These are phyloP conservation scores for Protomyces inundatus DNA, from an alignment of 1,139 yeast genomes.

Conservation along the genomic window DNA sequence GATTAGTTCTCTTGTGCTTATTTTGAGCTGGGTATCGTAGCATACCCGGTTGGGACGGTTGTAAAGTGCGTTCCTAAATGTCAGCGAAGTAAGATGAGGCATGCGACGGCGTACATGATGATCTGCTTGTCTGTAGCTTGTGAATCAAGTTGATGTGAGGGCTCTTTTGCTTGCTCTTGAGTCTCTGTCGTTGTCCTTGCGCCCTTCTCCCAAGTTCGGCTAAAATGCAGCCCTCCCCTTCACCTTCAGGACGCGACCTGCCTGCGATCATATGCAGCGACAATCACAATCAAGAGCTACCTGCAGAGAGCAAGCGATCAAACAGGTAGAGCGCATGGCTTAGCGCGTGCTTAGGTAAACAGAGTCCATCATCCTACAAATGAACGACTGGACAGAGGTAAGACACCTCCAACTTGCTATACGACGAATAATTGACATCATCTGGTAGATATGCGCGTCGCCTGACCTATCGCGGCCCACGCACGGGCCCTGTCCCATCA, in stretches of 20 bases:
- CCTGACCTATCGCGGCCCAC: constrained; percentile 5
- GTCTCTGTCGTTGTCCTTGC: neutral
- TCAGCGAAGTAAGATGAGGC: neutral
- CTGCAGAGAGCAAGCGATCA: no score
- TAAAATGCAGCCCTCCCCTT: neutral
- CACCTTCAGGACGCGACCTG: no score
- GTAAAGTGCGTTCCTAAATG: constrained; percentile 18
- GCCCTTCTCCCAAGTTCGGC: neutral
- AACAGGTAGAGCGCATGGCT: no score
- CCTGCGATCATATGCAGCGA: no score
- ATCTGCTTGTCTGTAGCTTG: neutral
- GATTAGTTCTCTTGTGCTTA: neutral
- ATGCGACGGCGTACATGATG: neutral
- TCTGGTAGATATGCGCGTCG: neutral
- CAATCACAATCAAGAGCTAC: no score
- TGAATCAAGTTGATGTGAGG: neutral
- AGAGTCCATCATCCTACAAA: neutral
- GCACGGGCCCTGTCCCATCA: neutral
- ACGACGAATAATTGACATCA: neutral
- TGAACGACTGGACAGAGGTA: constrained; percentile 23
- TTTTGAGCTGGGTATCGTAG: neutral
- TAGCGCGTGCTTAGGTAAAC: no score
- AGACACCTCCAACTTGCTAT: neutral
- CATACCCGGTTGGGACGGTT: constrained; percentile 19
- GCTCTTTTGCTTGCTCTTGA: neutral